These are phyloP conservation scores for Cutaneotrichosporon daszewskae DNA, from an alignment of 1,284 basidiomycete species.

Conservation along the genomic window DNA sequence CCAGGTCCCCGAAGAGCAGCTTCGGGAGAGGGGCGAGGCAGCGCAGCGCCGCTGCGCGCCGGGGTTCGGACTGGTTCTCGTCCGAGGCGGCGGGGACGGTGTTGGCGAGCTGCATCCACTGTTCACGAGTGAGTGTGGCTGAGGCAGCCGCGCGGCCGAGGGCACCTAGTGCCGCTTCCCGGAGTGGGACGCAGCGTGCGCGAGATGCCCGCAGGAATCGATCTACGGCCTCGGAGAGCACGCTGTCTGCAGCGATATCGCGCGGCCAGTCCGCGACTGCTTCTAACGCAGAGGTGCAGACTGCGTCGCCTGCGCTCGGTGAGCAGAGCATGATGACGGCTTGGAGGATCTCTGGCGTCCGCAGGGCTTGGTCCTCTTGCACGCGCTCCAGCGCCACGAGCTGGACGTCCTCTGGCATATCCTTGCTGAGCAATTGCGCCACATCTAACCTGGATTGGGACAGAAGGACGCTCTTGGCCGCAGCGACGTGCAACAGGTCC, in stretches of 20 bases:
- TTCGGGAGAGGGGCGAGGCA: constrained; percentile 10
- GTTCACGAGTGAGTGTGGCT: neutral
- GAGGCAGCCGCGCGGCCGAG: constrained; percentile 20
- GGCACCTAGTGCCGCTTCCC: constrained; percentile 33
- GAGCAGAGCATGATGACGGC: constrained; percentile 1
- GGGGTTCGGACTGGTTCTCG: constrained; percentile 27
- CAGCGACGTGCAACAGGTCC: constrained; percentile 3
- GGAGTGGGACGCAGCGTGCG: constrained; percentile 29
- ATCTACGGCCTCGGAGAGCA: neutral
- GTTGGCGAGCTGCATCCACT: neutral
- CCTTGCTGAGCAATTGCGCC: constrained; percentile 1
- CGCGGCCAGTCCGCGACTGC: constrained; percentile 7
- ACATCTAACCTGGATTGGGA: too few relatives aligned
- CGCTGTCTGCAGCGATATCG: neutral
- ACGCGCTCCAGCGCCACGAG: constrained; percentile 6
- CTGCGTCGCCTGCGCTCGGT: constrained; percentile 6
- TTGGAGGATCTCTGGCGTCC: neutral
- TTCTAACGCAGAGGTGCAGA: constrained; percentile 9
- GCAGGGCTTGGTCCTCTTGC: neutral
- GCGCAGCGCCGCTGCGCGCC: constrained; percentile 22
- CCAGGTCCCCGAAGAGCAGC: constrained; percentile 11
- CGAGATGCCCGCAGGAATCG: neutral
- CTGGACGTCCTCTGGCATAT: constrained; percentile 13
- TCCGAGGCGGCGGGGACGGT: constrained; percentile 3
- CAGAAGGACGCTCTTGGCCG: neutral